Conservation (phyloP, 495 filamentous ascomycete genomes). For the Lentithecium fluviatile region DNA sequence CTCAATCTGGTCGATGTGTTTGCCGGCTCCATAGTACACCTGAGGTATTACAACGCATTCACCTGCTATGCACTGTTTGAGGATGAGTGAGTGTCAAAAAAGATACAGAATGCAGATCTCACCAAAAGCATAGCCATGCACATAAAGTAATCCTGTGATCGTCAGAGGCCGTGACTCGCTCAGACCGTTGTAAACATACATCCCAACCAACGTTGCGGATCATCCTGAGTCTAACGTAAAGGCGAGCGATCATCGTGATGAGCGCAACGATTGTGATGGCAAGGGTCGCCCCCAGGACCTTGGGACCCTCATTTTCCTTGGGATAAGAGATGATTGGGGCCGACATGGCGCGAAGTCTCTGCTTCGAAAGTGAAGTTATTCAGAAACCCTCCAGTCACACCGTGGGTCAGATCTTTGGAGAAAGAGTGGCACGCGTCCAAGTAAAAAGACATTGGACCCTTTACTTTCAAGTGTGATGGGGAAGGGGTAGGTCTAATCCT, state of each 20-base stretch:
- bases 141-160: constrained; percentile 38
- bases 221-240: constrained; percentile 25
- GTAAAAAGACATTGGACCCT: not conserved
- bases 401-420: too few relatives aligned
- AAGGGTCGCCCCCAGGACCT: constrained; percentile 18
- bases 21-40: constrained; percentile 33
- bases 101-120: not conserved
- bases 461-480: too few relatives aligned
- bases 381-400: too few relatives aligned
- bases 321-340: not conserved
- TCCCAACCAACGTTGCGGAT: constrained; percentile 35
- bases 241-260: constrained; percentile 13
- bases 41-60: constrained; percentile 35
- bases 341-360: not conserved
- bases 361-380: not conserved
- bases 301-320: constrained; percentile 18
- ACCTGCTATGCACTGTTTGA: constrained; percentile 14
- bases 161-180: not conserved
- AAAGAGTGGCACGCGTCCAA: too few relatives aligned
- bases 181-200: constrained; percentile 6
- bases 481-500: too few relatives aligned
- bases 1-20: constrained; percentile 28
- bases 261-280: constrained; percentile 23
- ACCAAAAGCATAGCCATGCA: constrained; percentile 29
- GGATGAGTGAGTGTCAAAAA: not conserved